Evolutionary conservation across 2,329 filamentous ascomycete genomes (phyloP).

Genomic region (Clonostachys byssicola): DNA sequence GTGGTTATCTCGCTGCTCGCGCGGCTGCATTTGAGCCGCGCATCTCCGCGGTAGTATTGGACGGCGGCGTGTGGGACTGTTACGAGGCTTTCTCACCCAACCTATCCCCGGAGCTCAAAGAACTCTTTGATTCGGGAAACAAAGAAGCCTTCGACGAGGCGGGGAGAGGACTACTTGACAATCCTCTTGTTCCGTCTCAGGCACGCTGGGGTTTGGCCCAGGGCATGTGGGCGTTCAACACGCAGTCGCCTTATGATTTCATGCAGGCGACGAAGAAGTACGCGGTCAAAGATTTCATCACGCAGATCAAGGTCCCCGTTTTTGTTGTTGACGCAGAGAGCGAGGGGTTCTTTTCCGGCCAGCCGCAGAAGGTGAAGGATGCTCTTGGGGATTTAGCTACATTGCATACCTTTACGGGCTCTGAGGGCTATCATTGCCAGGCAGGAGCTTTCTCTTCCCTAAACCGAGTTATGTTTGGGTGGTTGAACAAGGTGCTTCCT

Average conservation of each 20-base stretch:
- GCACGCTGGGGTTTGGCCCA: conserved; percentile 15
- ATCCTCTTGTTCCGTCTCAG: conserved; percentile 2
- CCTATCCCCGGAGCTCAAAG: neutral
- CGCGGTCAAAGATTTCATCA: conserved; percentile 6
- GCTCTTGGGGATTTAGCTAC: conserved; percentile 3
- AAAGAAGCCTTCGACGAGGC: conserved; percentile 10
- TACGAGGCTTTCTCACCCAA: neutral
- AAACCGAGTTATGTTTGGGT: neutral
- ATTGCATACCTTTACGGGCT: neutral
- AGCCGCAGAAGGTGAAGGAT: conserved; percentile 5
- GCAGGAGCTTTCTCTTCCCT: conserved; percentile 6
- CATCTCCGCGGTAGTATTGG: conserved; percentile 28
- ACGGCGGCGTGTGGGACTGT: conserved; percentile 30
- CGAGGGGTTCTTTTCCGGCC: conserved; percentile 7
- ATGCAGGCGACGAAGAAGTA: conserved; percentile 6
- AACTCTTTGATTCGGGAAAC: neutral
- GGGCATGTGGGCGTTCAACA: conserved; percentile 17
- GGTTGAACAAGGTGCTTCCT: conserved; percentile 1
- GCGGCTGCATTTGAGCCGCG: conserved; percentile 39
- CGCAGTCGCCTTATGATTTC: conserved; percentile 12
- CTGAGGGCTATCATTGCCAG: conserved; percentile 8
- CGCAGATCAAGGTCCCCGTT: conserved; percentile 15
- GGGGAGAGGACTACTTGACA: neutral
- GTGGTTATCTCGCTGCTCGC: conserved; percentile 30
- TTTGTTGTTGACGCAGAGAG: conserved; percentile 9